A percentile compares a stretch with the other conserved stretches of the same genome.
Evolutionary conservation across 2,329 filamentous ascomycete genomes (phyloP).

Genomic region (Tricladium varicosporioides): DNA sequence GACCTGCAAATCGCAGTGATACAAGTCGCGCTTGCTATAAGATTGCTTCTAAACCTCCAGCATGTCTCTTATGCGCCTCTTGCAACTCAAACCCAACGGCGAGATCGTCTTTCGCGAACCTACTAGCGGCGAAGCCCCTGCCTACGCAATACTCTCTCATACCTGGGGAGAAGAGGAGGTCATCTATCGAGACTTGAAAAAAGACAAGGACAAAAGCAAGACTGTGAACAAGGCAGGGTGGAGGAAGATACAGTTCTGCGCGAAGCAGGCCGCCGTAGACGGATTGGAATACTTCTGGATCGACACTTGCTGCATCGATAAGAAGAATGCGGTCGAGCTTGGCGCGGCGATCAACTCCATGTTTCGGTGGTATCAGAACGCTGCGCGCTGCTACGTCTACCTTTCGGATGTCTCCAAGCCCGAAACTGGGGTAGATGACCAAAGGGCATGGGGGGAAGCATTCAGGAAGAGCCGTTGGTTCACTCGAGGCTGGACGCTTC

Average conservation of each 20-base stretch:
- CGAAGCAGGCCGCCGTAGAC: constrained; percentile 17
- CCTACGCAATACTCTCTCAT: constrained; percentile 25
- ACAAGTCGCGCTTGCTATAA: constrained; percentile 20
- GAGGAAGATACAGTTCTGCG: constrained; percentile 20
- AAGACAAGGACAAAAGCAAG: constrained; percentile 15
- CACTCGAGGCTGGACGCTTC: too few relatives aligned
- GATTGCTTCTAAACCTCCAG: constrained; percentile 17
- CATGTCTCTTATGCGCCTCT: constrained; percentile 26
- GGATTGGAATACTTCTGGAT: constrained; percentile 21
- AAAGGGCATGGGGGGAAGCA: constrained; percentile 8
- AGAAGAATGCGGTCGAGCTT: constrained; percentile 17
- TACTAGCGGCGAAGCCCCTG: constrained; percentile 17
- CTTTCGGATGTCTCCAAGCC: constrained; percentile 16
- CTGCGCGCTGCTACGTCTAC: constrained; percentile 21
- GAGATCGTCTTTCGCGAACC: constrained; percentile 25
- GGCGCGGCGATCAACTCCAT: constrained; percentile 20
- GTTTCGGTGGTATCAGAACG: constrained; percentile 21
- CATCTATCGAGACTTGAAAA: constrained; percentile 12
- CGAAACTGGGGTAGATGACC: constrained; percentile 1
- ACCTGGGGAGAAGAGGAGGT: constrained; percentile 24
- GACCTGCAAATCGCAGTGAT: constrained; percentile 20
- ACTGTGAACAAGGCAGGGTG: constrained; percentile 12
- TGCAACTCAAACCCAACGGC: constrained; percentile 25
- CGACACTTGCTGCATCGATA: constrained; percentile 24
- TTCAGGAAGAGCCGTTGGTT: too few relatives aligned